phyloP scores from a whole-genome alignment of 345 rosid species.

The Raphanus raphanistrum region DNA sequence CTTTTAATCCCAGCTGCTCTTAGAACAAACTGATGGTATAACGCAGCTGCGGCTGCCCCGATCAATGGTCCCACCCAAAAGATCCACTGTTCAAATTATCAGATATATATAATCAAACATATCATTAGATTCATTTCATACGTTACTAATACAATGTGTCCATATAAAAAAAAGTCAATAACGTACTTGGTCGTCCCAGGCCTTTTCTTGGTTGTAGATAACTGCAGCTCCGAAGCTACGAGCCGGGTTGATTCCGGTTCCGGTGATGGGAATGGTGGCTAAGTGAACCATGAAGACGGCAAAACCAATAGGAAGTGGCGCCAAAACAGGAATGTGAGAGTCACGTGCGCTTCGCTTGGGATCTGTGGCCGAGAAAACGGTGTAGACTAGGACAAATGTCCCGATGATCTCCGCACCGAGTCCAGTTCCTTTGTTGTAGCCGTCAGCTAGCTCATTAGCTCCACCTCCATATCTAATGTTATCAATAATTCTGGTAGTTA shows the following conservation, averaged over 20 bases:
- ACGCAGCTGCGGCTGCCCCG: slow-evolving; percentile 79
- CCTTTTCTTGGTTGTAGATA: slow-evolving; percentile 67
- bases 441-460: slow-evolving; percentile 46
- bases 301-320: slow-evolving; percentile 94
- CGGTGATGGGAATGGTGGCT: slow-evolving; percentile 88
- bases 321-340: slow-evolving; percentile 66
- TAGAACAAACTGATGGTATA: slow-evolving; percentile 74
- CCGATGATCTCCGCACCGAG: slow-evolving; percentile 59
- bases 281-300: slow-evolving; percentile 96
- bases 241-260: slow-evolving; percentile 96
- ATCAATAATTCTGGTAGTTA: not conserved
- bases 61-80: slow-evolving; percentile 96
- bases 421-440: slow-evolving; percentile 51
- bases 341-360: slow-evolving; percentile 62
- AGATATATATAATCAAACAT: not conserved
- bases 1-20: slow-evolving; percentile 81
- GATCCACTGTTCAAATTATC: slow-evolving; percentile 59
- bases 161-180: not conserved
- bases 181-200: slow-evolving; percentile 90
- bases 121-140: not conserved
- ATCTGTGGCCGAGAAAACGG: slow-evolving; percentile 68
- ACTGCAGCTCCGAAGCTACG: slow-evolving; percentile 97
- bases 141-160: not conserved
- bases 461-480: slow-evolving; percentile 49
- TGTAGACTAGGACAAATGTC: slow-evolving; percentile 57